phyloP scores from a whole-genome alignment of 108 stramenopile genomes.

The Conticribra weissflogii region DNA sequence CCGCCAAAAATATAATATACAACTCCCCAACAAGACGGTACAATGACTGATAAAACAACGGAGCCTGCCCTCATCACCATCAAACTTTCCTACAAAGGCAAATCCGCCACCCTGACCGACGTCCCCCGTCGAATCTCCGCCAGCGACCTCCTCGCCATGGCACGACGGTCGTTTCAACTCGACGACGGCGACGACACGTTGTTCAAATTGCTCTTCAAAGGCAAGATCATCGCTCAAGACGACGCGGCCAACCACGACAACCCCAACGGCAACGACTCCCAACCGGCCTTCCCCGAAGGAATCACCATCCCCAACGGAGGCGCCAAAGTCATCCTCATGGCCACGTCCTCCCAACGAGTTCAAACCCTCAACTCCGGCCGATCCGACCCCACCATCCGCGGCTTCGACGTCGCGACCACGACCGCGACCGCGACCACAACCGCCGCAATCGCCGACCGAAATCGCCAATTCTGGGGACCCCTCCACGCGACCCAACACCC shows the following conservation, averaged over 20 bases:
- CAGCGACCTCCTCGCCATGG: constrained; percentile 18
- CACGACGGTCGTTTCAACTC: constrained; percentile 20
- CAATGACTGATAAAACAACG: too few species aligned
- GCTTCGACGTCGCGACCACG: constrained; percentile 52
- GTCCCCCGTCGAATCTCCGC: constrained; percentile 15
- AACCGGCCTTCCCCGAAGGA: constrained; percentile 32
- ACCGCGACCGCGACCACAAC: neutral
- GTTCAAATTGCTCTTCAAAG: constrained; percentile 31
- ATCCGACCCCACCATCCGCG: constrained; percentile 80
- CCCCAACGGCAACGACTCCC: neutral
- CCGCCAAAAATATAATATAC: too few species aligned
- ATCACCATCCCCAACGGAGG: constrained; percentile 23
- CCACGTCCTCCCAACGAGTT: constrained; percentile 30
- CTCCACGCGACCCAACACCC: constrained; percentile 16
- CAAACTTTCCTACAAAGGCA: constrained; percentile 41
- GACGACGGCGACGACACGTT: constrained; percentile 18
- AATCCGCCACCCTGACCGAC: neutral
- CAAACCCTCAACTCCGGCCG: constrained; percentile 48
- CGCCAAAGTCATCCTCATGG: constrained; percentile 72
- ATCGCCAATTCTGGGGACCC: constrained; percentile 29
- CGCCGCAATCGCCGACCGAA: neutral
- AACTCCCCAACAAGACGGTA: neutral
- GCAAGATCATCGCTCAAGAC: constrained; percentile 18
- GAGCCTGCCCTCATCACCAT: constrained; percentile 24
- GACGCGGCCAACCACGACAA: neutral